Evolutionary conservation across 163 green algal genomes (phyloP), one percentile per base, ranked within the genome.

Genomic region (Volvox carteri): DNA sequence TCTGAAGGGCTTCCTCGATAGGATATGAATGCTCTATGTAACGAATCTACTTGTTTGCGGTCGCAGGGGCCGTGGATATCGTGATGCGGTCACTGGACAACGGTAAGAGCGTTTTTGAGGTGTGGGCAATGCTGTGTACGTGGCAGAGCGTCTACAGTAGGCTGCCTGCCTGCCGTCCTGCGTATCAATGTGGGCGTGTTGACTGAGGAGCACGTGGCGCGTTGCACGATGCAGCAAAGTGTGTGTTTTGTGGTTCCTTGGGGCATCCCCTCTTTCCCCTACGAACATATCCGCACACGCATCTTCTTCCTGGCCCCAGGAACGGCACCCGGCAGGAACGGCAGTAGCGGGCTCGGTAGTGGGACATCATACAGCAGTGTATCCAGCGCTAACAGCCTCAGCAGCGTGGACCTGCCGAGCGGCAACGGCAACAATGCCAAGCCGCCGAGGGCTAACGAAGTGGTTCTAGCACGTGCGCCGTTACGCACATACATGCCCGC

Each of bases 401-500:
- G 60, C 58, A 86, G 78, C 60, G 42, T 86, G 39, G 78, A 86
- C 58, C 5, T 65, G 65, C 33, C 65, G 33, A 81, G 73, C 67
- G 46, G 65, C 19, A 88, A 81, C 33, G 68, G 83, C 48, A 58
- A 25, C 58, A 33, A 48, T 23, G 30, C 30, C 44, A 52, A 30
- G 5, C 25, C 25, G 62, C 19, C 62, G n/a, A 54, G 30, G 14
- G 18, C 18, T 46, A 41, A 87, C 30, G 67, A 48, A 12, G 5
- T 87, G 33, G 80, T 87, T 39, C 8, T 87, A 18, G 80, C 80
- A 25, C 44, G 65, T 42, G 46, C 25, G 46, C 80, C 80, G 18
- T 56, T 87, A 21, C 16, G 65, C 0, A 87, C 46, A 8, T 87
- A 87, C 46, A 87, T 87, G 80, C 80, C 80, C 3, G 80, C 65